Conservation (phyloP, 306 rosid genomes). For the Comarum palustre region DNA sequence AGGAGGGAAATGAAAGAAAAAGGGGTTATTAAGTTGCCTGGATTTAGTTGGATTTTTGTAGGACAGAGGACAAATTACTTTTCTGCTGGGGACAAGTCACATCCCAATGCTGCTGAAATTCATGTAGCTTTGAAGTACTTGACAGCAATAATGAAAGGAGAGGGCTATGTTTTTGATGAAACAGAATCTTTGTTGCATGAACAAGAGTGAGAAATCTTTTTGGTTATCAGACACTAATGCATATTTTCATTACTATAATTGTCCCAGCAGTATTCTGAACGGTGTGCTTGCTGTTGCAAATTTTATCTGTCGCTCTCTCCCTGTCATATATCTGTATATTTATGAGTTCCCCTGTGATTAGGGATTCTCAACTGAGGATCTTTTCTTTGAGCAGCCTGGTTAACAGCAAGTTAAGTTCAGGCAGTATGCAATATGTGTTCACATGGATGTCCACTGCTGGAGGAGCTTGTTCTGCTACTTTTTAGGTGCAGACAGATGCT, state of each 20-base stretch:
- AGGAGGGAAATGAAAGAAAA: constrained; percentile 61
- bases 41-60: constrained; percentile 67
- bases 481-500: not conserved
- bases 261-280: not conserved
- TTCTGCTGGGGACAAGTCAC: constrained; percentile 54
- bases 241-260: not conserved
- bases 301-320: not conserved
- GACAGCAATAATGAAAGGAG: constrained; percentile 45
- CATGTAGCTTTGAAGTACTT: constrained; percentile 40
- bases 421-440: not conserved
- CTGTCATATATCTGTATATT: not conserved
- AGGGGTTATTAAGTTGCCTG: constrained; percentile 63
- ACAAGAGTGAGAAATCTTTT: constrained; percentile 13
- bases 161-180: constrained; percentile 19
- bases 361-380: not conserved
- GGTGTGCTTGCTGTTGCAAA: not conserved
- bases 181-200: constrained; percentile 21
- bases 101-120: constrained; percentile 44
- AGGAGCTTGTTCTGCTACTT: not conserved
- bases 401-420: not conserved
- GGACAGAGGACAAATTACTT: constrained; percentile 51
- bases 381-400: not conserved
- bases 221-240: not conserved
- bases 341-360: not conserved
- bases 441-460: not conserved